Base-by-base conservation (phyloP, 768 basidiomycete genomes). In the Phlebiopsis flavidoalba region DNA sequence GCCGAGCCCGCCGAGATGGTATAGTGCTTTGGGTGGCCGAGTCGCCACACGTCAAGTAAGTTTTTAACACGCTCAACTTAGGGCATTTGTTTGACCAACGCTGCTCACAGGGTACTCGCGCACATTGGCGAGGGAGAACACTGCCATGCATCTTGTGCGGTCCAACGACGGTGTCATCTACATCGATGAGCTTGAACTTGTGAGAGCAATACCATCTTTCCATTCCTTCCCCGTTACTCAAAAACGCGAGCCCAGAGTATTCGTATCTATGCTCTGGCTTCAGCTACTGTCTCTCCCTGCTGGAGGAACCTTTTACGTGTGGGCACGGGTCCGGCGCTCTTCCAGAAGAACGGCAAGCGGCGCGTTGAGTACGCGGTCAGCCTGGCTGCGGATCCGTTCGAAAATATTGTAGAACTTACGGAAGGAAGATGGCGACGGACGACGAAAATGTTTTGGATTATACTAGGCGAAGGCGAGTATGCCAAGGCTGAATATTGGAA, bases 361-460 rank as follows among this genome's bases (percentile, higher is more conserved):
- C 90, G 0, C 64, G n/a, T 82, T 17, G 70, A 75, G 60, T 93
- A 93, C 69, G 88, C 83, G 2, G 73, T 75, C 35, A 72, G 69
- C 6, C 73, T 91, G 45, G 73, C 77, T 0, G 65, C 69, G 19
- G 73, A 73, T 51, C 70, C 74, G 4, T n/a, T n/a, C n/a, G 71
- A 72, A 7, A 68, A 68, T 15, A 73, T 86, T 19, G 73, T 81
- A 7, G 87, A 89, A 63, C 78, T 93, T 8, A 62, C 71, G 1
- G 89, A 93, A 66, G 83, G 83, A n/a, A 31, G 26, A n/a, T 81
- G 83, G 65, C 79, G 79, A 56, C 86, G 87, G 45, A 76, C 78
- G 15, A 87, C 91, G 57, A 88, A 91, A 61, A 85, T 92, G 82
- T 92, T 94, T 69, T 92, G 92, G 89, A 86, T 90, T 83, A 81